These are phyloP conservation scores for Eucalyptus brandiana DNA, from an alignment of 345 rosid species.

Conservation along the genomic window DNA sequence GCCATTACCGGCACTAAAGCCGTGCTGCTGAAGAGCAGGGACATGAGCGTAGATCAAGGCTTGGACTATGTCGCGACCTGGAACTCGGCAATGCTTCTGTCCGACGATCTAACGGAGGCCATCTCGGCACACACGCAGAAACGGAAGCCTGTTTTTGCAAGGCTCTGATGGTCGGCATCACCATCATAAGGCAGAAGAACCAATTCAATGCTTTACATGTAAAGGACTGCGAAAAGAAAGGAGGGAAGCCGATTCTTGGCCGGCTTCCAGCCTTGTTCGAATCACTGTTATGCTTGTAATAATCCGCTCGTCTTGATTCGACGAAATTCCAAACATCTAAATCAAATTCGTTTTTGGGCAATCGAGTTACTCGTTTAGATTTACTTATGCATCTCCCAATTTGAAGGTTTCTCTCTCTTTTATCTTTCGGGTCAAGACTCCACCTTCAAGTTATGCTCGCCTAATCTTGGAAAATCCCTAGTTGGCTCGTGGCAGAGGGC, in stretches of 20 bases:
- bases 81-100: slow-evolving; percentile 72
- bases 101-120: slow-evolving; percentile 58
- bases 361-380: too few relatives aligned
- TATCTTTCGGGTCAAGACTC: too few relatives aligned
- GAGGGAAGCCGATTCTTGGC: neutral
- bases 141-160: slow-evolving; percentile 48
- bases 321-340: neutral
- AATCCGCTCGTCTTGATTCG: too few relatives aligned
- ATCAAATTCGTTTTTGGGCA: too few relatives aligned
- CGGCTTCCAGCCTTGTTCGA: neutral
- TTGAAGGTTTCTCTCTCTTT: too few relatives aligned
- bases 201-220: neutral
- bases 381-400: too few relatives aligned
- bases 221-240: neutral
- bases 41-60: slow-evolving; percentile 65
- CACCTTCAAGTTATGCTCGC: too few relatives aligned
- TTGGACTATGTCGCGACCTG: slow-evolving; percentile 80
- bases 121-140: slow-evolving; percentile 40
- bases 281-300: too few relatives aligned
- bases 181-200: neutral
- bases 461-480: too few relatives aligned
- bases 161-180: slow-evolving; percentile 25
- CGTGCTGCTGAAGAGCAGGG: slow-evolving; percentile 54
- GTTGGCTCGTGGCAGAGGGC: too few relatives aligned
- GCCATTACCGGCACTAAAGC: slow-evolving; percentile 77